These are phyloP conservation scores for Ogataea methylovora DNA, from an alignment of 805 yeast genomes.

Conservation along the genomic window DNA sequence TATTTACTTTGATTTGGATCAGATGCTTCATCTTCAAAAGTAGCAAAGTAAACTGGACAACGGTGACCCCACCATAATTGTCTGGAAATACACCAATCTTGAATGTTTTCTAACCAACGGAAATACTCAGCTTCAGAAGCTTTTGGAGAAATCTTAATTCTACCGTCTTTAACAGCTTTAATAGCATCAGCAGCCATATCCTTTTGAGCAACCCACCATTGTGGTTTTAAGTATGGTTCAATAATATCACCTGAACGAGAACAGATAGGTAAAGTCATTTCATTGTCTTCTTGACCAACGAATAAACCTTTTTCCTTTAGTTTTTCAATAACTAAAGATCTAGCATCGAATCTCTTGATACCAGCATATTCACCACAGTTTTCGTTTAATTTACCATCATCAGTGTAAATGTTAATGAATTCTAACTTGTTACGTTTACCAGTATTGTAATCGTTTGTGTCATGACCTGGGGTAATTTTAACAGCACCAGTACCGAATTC, in stretches of 20 bases:
- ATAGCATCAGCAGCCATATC: constrained; percentile 86
- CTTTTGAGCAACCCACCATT: constrained; percentile 96
- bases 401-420: constrained; percentile 84
- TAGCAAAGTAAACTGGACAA: constrained; percentile 90
- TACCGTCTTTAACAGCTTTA: constrained; percentile 76
- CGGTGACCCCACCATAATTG: constrained; percentile 94
- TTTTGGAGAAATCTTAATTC: constrained; percentile 76
- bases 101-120: constrained; percentile 93
- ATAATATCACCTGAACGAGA: constrained; percentile 95
- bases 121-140: constrained; percentile 88
- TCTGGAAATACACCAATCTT: constrained; percentile 99
- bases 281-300: constrained; percentile 85
- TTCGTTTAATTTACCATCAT: constrained; percentile 85
- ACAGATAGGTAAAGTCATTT: constrained; percentile 92
- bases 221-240: constrained; percentile 96
- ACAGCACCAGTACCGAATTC: constrained; percentile 99
- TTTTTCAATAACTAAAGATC: constrained; percentile 72
- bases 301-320: constrained; percentile 68
- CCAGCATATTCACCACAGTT: constrained; percentile 93
- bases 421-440: constrained; percentile 92
- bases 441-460: constrained; percentile 90
- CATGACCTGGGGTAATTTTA: constrained; percentile 98
- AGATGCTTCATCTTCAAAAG: constrained; percentile 67
- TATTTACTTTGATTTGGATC: constrained; percentile 54
- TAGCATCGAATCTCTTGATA: constrained; percentile 89